Conservation (phyloP, 805 yeast species). For the Candida nanaspora region DNA sequence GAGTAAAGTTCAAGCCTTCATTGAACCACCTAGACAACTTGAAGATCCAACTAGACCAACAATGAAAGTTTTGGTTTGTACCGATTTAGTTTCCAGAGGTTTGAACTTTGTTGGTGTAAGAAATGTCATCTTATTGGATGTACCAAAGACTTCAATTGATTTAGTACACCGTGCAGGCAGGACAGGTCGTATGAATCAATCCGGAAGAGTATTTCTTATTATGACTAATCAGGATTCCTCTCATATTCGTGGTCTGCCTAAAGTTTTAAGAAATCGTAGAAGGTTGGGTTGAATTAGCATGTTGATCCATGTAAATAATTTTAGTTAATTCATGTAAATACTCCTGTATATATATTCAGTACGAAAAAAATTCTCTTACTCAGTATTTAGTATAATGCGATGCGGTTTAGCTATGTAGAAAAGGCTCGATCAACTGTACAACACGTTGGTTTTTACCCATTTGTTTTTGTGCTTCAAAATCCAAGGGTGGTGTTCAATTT, state of each 20-base stretch:
- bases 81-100: constrained; percentile 88
- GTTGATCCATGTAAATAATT: constrained; percentile 1
- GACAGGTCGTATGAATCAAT: constrained; percentile 86
- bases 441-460: constrained; percentile 34
- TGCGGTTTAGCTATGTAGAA: too few species aligned
- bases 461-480: constrained; percentile 47
- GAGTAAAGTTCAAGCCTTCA: constrained; percentile 50
- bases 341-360: background rate
- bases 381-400: too few species aligned
- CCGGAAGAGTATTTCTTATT: constrained; percentile 81
- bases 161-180: constrained; percentile 89
- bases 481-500: constrained; percentile 80
- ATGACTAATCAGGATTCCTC: constrained; percentile 61
- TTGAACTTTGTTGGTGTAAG: constrained; percentile 76
- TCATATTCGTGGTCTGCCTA: constrained; percentile 79
- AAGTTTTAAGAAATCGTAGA: constrained; percentile 49
- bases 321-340: background rate
- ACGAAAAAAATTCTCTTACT: background rate
- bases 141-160: constrained; percentile 81
- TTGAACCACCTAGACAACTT: constrained; percentile 48
- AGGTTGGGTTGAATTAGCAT: constrained; percentile 18
- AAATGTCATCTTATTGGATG: constrained; percentile 77
- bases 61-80: constrained; percentile 71
- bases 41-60: constrained; percentile 24
- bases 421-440: too few species aligned